Percentiles rank a stretch among this genome's conserved stretches.
Conservation (phyloP, 225 moss, liverwort and hornwort species). For the Physcomitrium patens region DNA sequence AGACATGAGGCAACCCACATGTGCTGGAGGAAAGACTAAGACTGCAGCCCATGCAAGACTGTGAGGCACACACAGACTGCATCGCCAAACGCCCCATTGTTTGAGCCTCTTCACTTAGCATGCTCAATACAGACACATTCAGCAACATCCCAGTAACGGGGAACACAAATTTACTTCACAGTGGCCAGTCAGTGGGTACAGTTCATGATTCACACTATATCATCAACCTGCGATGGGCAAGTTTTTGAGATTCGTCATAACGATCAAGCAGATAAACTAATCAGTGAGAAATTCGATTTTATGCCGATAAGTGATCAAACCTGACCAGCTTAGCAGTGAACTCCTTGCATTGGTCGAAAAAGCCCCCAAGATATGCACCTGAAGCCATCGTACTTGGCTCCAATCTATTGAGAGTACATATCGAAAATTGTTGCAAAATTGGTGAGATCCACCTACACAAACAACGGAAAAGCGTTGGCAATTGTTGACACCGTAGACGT, state of each 20-base stretch:
- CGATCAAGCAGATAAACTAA: slow-evolving; percentile 3
- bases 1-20: slow-evolving; percentile 5
- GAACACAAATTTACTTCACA: slow-evolving; percentile 5
- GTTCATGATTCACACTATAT: background rate
- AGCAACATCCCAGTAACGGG: slow-evolving; percentile 1
- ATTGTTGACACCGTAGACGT: too few relatives aligned
- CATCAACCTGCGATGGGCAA: slow-evolving; percentile 19
- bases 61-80: slow-evolving; percentile 89
- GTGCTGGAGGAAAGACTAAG: slow-evolving; percentile 25
- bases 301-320: slow-evolving; percentile 34
- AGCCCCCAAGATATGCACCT: slow-evolving; percentile 50
- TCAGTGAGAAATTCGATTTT: background rate
- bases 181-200: too few relatives aligned
- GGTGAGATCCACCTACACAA: slow-evolving; percentile 39
- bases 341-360: slow-evolving; percentile 65
- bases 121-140: slow-evolving; percentile 34
- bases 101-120: slow-evolving; percentile 52
- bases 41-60: slow-evolving; percentile 64
- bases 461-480: slow-evolving; percentile 5
- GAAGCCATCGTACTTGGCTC: slow-evolving; percentile 53
- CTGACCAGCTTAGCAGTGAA: slow-evolving; percentile 66
- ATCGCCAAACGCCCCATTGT: slow-evolving; percentile 78
- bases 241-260: background rate
- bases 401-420: slow-evolving; percentile 46
- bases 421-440: slow-evolving; percentile 65